A percentile compares a stretch with the other conserved stretches of the same genome.
These are phyloP conservation scores for Phytophthora uliginosa DNA, from an alignment of 352 stramenopile genomes.

Conservation along the genomic window DNA sequence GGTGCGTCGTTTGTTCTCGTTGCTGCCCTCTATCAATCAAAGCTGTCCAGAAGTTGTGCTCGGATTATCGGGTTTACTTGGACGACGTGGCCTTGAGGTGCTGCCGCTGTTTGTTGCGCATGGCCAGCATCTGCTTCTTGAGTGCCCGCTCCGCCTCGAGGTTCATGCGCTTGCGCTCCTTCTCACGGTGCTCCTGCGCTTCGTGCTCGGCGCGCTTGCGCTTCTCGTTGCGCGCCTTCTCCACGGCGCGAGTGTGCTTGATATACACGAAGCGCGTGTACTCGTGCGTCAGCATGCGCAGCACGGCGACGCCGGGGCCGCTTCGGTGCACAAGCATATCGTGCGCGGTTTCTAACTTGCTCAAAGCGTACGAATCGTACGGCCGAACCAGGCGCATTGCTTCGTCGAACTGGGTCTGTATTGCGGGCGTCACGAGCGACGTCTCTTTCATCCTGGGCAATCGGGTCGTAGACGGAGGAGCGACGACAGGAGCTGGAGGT, in stretches of 20 bases:
- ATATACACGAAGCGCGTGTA: conserved; percentile 89
- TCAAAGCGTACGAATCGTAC: conserved; percentile 79
- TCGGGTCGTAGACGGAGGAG: conserved; percentile 1
- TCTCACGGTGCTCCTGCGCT: conserved; percentile 63
- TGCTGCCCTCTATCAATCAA: not conserved
- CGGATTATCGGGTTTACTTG: conserved; percentile 24
- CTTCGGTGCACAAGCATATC: conserved; percentile 66
- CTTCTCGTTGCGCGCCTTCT: conserved; percentile 78
- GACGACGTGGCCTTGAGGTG: conserved; percentile 49
- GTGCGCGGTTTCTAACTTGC: conserved; percentile 69
- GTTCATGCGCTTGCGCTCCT: conserved; percentile 73
- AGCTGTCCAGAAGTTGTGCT: not conserved
- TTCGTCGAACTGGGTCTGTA: conserved; percentile 72
- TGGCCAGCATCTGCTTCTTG: conserved; percentile 85
- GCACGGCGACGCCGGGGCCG: conserved; percentile 69
- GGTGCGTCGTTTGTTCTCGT: too few species aligned
- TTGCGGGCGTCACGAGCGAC: conserved; percentile 38
- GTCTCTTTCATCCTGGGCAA: conserved; percentile 9
- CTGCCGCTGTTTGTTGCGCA: conserved; percentile 82
- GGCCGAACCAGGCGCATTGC: conserved; percentile 69
- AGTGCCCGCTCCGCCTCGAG: conserved; percentile 73
- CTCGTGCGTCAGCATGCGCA: conserved; percentile 81
- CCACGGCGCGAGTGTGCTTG: conserved; percentile 82
- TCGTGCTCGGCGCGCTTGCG: conserved; percentile 76
- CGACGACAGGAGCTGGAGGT: not conserved